These are phyloP conservation scores for Acacia crassicarpa DNA, from an alignment of 306 rosid genomes.

Conservation along the genomic window DNA sequence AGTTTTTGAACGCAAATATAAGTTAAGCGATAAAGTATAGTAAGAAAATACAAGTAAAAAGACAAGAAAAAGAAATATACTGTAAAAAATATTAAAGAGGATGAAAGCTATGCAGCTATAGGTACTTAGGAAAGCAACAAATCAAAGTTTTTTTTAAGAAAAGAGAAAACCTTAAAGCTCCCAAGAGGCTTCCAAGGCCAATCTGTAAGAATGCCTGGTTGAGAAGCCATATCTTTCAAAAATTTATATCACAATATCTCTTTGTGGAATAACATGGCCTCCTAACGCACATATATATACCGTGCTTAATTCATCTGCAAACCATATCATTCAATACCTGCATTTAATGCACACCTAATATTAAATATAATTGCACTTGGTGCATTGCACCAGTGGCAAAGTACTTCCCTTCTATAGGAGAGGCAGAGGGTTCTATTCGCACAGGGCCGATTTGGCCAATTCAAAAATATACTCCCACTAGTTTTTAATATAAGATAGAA, in stretches of 20 bases:
- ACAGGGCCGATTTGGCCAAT: too few relatives aligned
- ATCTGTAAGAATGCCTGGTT: slow-evolving; percentile 57
- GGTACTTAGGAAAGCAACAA: not conserved
- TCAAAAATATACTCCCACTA: too few relatives aligned
- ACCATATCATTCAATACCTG: not conserved
- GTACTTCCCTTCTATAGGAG: too few relatives aligned
- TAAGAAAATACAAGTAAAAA: not conserved
- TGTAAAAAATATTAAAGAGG: not conserved
- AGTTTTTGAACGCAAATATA: not conserved
- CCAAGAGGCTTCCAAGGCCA: slow-evolving; percentile 73
- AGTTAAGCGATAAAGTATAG: not conserved
- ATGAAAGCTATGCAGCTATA: not conserved
- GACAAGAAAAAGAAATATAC: not conserved
- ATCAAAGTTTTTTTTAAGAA: not conserved
- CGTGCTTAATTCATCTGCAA: not conserved
- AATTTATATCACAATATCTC: not conserved
- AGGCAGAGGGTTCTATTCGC: too few relatives aligned
- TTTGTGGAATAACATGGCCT: not conserved
- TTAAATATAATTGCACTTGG: too few relatives aligned
- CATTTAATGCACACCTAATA: not conserved
- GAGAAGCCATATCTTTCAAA: slow-evolving; percentile 50
- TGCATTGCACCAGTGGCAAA: too few relatives aligned
- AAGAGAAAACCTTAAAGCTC: slow-evolving; percentile 41
- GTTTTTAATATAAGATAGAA: too few relatives aligned
- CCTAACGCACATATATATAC: not conserved